phyloP scores from a whole-genome alignment of 306 rosid species.

The Mucuna pruriens region DNA sequence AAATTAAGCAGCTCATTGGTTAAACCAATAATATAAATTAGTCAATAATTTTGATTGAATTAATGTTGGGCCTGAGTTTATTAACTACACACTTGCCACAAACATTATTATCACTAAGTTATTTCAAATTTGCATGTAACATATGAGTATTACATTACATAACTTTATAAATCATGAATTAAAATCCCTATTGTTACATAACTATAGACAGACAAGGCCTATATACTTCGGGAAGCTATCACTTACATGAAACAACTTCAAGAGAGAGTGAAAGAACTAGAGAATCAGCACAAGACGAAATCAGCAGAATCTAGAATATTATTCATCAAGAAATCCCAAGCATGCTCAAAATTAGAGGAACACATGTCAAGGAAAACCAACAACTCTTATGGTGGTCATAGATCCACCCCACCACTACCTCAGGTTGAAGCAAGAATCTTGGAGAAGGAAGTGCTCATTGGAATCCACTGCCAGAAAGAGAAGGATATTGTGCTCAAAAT shows the following conservation, averaged over 20 bases:
- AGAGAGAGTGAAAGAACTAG: conserved; percentile 33
- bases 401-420: not conserved
- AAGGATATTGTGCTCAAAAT: conserved; percentile 37
- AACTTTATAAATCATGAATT: not conserved
- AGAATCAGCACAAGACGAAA: conserved; percentile 17
- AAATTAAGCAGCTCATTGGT: not conserved
- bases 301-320: not conserved
- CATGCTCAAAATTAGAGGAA: not conserved
- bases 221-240: conserved; percentile 33
- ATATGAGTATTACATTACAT: not conserved
- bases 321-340: conserved; percentile 31
- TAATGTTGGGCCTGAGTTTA: not conserved
- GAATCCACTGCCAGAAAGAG: conserved; percentile 40
- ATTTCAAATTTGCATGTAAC: not conserved
- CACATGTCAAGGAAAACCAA: not conserved
- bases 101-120: not conserved
- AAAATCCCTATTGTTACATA: not conserved
- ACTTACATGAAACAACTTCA: conserved; percentile 38
- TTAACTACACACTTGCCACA: not conserved
- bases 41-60: not conserved
- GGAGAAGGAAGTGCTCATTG: conserved; percentile 40
- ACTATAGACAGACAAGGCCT: conserved; percentile 34
- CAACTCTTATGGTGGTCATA: not conserved
- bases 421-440: conserved; percentile 35
- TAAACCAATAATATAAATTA: not conserved